Evolutionary conservation across 2,329 filamentous ascomycete species (phyloP), one percentile per base, ranked within the genome.

Genomic region (Fusarium sp.): DNA sequence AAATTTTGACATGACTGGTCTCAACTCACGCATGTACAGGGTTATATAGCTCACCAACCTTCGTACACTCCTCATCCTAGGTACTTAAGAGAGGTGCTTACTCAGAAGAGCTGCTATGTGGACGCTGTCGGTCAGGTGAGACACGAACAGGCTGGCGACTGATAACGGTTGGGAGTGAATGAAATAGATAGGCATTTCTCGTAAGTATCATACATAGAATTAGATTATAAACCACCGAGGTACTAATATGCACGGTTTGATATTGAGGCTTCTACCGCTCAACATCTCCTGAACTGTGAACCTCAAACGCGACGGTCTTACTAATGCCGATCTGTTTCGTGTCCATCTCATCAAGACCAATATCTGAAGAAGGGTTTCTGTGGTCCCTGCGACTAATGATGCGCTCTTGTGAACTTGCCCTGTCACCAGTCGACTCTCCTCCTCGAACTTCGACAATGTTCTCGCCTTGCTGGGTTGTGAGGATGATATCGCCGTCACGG

Each of bases 261-360:
- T 12, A 35, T 45, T 15, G 7, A 23, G 18, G 27, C 37, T 12
- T 38, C 33, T n/a, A 73, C 27, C 59, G 45, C 23, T 65, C 42
- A 29, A 52, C 52, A n/a, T 67, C 60, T n/a, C 42, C 49, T 4
- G 71, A 66, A 46, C 57, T 72, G 37, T 56, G 71, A 10, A 73
- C 71, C 63, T 74, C 68, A 19, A 73, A 73, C 16, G 49, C 71
- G 25, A 77, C 75, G 2, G 75, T 77, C 15, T 77, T 77, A 48
- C 60, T 77, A 12, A 77, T 77, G 12, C 75, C 75, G 6, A 65
- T 58, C 25, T 74, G 66, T 11, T 72, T 75, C 2, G 62, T 45
- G 15, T 77, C 69, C 65, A 77, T 73, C 3, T 76, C 73, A 9
- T 77, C 75, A 58, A 77, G 38, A 19, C 75, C 73, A n/a, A 77